Evolutionary conservation across 1,139 yeast genomes (phyloP).

Genomic region (Kodamaea derodonti): DNA sequence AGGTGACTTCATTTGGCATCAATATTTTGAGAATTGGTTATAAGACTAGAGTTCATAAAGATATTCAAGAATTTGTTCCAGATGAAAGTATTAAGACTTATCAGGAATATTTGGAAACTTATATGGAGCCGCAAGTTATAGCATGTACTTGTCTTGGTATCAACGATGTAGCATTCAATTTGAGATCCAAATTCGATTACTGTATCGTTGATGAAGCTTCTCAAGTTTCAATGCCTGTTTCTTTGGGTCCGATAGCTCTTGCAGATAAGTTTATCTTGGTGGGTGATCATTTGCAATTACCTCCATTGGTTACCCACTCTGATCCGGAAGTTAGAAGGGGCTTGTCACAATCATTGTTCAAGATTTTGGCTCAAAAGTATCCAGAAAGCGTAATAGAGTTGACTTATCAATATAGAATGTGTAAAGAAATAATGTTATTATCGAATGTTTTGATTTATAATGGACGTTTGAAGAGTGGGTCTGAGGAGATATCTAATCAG

Average conservation of each 20-base stretch:
- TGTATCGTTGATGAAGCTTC: conserved; percentile 97
- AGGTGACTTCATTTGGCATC: conserved; percentile 47
- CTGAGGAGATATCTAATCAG: conserved; percentile 56
- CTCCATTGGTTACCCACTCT: conserved; percentile 72
- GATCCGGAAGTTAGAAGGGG: conserved; percentile 56
- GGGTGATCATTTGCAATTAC: conserved; percentile 92
- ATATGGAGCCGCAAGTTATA: conserved; percentile 64
- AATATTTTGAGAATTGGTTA: conserved; percentile 60
- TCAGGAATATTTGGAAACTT: conserved; percentile 41
- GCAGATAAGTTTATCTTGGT: conserved; percentile 81
- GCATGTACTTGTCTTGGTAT: conserved; percentile 89
- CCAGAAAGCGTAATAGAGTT: conserved; percentile 73
- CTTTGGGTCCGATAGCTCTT: conserved; percentile 79
- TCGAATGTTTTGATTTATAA: conserved; percentile 78
- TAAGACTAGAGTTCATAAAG: conserved; percentile 56
- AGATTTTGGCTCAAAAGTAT: conserved; percentile 61
- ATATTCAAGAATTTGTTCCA: conserved; percentile 53
- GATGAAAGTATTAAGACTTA: conserved; percentile 36
- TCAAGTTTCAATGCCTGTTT: conserved; percentile 86
- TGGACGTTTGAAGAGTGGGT: conserved; percentile 75
- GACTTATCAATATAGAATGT: conserved; percentile 89
- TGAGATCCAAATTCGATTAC: conserved; percentile 70
- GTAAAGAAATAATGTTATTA: conserved; percentile 78
- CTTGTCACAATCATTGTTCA: conserved; percentile 75
- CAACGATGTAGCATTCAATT: conserved; percentile 54